phyloP scores from a whole-genome alignment of 208 protist species.

The Trichomonas vaginalis region DNA sequence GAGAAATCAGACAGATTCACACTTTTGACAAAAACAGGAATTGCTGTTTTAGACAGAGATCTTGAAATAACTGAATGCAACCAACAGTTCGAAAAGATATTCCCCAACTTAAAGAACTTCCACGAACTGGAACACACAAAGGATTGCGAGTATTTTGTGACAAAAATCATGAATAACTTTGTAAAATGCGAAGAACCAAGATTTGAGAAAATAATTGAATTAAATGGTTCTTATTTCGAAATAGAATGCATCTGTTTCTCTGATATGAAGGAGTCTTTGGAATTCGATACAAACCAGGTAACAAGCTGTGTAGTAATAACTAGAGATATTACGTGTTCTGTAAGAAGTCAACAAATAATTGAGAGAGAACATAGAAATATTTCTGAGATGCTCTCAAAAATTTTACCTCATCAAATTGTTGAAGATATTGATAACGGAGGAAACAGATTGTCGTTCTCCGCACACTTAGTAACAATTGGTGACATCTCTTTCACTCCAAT shows the following conservation, averaged over 20 bases:
- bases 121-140: neutral
- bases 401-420: neutral
- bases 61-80: neutral
- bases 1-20: neutral
- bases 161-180: neutral
- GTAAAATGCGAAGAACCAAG: neutral
- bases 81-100: too few species aligned
- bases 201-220: neutral
- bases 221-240: neutral
- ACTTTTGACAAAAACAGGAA: neutral
- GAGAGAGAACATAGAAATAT: neutral
- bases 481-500: neutral
- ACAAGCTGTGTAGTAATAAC: neutral
- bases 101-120: neutral
- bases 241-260: neutral
- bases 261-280: neutral
- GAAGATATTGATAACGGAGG: neutral
- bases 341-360: neutral
- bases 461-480: neutral
- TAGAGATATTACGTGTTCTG: neutral
- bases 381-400: neutral
- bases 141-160: neutral
- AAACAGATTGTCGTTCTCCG: neutral
- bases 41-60: neutral
- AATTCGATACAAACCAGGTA: neutral